Evolutionary conservation across 768 basidiomycete genomes (phyloP), one percentile per base, ranked within the genome.

Genomic region (Psilocybe cyanescens): DNA sequence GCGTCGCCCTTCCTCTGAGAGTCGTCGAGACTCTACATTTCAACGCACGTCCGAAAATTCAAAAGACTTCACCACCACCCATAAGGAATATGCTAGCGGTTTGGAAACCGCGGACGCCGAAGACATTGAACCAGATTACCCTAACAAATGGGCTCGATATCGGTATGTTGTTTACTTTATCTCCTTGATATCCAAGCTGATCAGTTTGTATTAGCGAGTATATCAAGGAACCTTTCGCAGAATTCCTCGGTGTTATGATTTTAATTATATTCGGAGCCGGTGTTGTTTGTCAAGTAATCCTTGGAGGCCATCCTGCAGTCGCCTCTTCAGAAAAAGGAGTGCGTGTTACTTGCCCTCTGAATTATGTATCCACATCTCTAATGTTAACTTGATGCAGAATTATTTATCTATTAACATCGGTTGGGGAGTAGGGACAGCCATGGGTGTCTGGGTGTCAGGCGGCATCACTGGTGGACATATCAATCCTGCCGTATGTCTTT

Each of bases 391-490:
- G 2, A 35, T 61, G 2, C 39, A 86, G 84, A 70, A 75, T 49
- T 85, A 78, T 60, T 64, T 83, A 4, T 81, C 84, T 14, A 75
- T 85, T 55, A 79, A 73, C 63, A 76, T 86, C 46, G 84, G 83
- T 39, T 88, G 87, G 86, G 86, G 78, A 4, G 70, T 79, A 57
- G 87, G 88, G 28, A 77, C 84, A 3, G 83, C 86, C 8, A 75
- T 91, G 71, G 90, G 88, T 33, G 88, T 88, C 8, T 91, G 87
- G 88, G 79, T 86, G 3, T 81, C 81, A 19, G 81, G 81, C 52
- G 86, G 86, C 49, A 81, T 90, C 59, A 90, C 90, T 49, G 90
- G 88, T 5, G 90, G 89, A 30, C 90, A 92, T 67, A 83, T 91
- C 62, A 91, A 91, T 68, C 89, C 89, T 37, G 86, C 87, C 33